phyloP scores from a whole-genome alignment of 73 alveolate species.

The Paramecium sexaurelia region DNA sequence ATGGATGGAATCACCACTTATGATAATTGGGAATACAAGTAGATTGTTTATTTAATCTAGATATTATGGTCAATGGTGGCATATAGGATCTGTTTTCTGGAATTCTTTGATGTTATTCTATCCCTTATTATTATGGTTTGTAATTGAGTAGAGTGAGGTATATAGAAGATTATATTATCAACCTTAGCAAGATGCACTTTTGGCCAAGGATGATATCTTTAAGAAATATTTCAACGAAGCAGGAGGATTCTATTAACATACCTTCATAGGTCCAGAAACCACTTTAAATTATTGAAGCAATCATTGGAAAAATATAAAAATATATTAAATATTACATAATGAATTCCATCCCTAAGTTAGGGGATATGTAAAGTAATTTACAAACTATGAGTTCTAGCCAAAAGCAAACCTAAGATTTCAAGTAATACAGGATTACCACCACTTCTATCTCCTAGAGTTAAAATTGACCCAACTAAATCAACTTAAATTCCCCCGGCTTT shows the following conservation, averaged over 20 bases:
- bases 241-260: constrained; percentile 9
- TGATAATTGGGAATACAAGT: constrained; percentile 57
- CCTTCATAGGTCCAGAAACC: constrained; percentile 14
- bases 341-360: constrained; percentile 22
- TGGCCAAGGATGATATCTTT: constrained; percentile 8
- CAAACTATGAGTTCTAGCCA: constrained; percentile 2
- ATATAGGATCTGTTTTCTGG: constrained; percentile 29
- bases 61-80: constrained; percentile 58
- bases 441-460: not conserved
- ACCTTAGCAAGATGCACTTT: constrained; percentile 1
- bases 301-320: not conserved
- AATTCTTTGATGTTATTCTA: constrained; percentile 5
- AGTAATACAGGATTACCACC: not conserved
- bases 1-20: constrained; percentile 29
- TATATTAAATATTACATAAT: constrained; percentile 15
- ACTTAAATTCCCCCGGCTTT: not conserved
- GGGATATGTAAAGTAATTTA: constrained; percentile 35
- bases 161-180: not conserved
- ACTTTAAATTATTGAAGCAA: constrained; percentile 33
- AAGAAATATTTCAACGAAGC: constrained; percentile 41
- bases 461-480: not conserved
- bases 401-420: not conserved
- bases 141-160: not conserved
- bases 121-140: not conserved
- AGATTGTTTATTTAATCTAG: not conserved